Evolutionary conservation across 495 filamentous ascomycete species (phyloP).

Genomic region (Aspergillus carlsbadensis): DNA sequence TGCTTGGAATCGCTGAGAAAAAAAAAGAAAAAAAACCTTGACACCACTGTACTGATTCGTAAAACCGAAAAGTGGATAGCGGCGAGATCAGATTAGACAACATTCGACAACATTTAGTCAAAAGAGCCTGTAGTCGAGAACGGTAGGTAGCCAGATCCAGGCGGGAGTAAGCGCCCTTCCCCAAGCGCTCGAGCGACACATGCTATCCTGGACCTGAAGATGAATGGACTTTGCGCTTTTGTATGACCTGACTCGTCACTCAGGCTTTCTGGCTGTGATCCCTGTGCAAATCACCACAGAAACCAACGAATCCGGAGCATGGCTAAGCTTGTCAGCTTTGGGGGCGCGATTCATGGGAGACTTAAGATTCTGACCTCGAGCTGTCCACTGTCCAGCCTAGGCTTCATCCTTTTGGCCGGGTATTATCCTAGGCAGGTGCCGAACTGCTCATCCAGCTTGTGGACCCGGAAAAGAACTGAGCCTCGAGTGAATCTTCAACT

Average conservation of each 20-base stretch:
- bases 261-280: background rate
- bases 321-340: background rate
- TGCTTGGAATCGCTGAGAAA: background rate
- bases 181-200: background rate
- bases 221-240: too few species aligned
- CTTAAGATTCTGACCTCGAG: conserved; percentile 1
- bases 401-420: background rate
- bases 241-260: background rate
- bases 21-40: background rate
- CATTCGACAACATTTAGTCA: too few species aligned
- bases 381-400: background rate
- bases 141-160: background rate
- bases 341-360: background rate
- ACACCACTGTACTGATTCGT: background rate
- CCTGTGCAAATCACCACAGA: conserved; percentile 18
- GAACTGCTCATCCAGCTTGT: conserved; percentile 20
- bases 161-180: background rate
- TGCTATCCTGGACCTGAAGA: background rate
- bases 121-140: background rate
- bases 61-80: background rate
- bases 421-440: conserved; percentile 14
- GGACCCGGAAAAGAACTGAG: conserved; percentile 19
- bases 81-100: conserved; percentile 2
- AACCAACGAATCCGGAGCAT: background rate
- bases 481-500: background rate